Evolutionary conservation across 805 yeast genomes (phyloP).

Genomic region (Cyberlindnera maritima): DNA sequence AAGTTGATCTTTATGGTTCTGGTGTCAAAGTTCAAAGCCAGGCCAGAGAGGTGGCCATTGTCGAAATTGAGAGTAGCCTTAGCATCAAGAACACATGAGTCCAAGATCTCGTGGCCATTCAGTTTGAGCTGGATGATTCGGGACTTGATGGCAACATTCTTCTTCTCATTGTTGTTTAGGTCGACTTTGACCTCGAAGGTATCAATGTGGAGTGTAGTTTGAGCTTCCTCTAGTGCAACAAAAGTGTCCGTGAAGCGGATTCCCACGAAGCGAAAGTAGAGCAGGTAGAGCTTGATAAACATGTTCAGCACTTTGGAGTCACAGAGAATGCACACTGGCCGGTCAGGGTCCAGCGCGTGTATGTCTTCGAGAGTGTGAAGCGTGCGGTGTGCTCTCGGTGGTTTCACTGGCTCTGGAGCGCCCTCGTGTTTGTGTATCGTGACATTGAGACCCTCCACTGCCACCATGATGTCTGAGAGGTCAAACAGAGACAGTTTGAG

Average conservation of each 20-base stretch:
- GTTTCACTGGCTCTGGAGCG: not conserved
- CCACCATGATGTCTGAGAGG: constrained; percentile 17
- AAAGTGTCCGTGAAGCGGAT: constrained; percentile 16
- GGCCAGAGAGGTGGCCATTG: constrained; percentile 20
- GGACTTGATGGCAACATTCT: constrained; percentile 11
- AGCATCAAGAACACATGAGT: constrained; percentile 20
- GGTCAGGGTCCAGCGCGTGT: constrained; percentile 13
- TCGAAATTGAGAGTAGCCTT: constrained; percentile 17
- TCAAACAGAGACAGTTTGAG: constrained; percentile 16
- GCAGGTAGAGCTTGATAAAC: constrained; percentile 16
- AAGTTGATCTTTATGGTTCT: constrained; percentile 20
- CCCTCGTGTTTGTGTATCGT: constrained; percentile 2
- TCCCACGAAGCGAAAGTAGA: constrained; percentile 26
- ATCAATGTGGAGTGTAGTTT: constrained; percentile 15
- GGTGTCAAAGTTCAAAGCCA: constrained; percentile 17
- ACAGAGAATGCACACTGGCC: constrained; percentile 18
- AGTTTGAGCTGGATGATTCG: constrained; percentile 20
- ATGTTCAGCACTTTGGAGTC: constrained; percentile 5
- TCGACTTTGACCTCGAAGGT: constrained; percentile 15
- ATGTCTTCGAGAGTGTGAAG: constrained; percentile 9
- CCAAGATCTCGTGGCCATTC: constrained; percentile 20
- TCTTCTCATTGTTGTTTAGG: constrained; percentile 9
- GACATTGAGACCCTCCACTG: constrained; percentile 22
- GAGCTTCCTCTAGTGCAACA: constrained; percentile 14
- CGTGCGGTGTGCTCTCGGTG: not conserved